phyloP scores from a whole-genome alignment of 306 rosid species.

The Sechiopsis laciniata region DNA sequence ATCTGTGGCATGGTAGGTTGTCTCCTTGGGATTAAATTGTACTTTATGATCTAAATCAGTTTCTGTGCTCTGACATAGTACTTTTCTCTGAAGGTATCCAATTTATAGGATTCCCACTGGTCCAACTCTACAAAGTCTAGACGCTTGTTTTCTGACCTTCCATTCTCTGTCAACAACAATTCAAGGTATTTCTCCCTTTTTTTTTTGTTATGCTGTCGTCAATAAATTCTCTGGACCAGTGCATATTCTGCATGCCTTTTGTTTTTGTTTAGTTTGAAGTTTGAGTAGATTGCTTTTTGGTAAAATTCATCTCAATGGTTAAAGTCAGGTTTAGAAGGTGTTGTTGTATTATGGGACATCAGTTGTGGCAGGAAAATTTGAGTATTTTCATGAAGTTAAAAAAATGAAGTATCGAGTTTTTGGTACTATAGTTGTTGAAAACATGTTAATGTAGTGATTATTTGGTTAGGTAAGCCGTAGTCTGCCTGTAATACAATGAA shows the following conservation, averaged over 20 bases:
- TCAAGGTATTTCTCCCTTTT: conserved; percentile 35
- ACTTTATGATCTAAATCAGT: not conserved
- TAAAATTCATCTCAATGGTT: not conserved
- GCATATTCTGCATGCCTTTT: not conserved
- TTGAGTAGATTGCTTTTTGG: not conserved
- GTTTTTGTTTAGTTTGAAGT: not conserved
- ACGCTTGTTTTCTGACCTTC: conserved; percentile 81
- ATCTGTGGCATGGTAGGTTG: conserved; percentile 71
- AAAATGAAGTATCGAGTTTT: not conserved
- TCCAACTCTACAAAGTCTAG: conserved; percentile 73
- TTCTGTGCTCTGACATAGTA: not conserved
- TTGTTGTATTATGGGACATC: not conserved
- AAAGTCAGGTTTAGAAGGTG: not conserved
- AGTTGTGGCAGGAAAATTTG: not conserved
- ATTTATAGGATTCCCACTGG: conserved; percentile 93
- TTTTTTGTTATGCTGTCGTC: not conserved
- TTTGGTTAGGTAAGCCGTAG: no score
- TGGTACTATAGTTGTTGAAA: not conserved
- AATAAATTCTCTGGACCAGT: not conserved
- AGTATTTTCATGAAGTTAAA: not conserved
- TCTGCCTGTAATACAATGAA: not conserved
- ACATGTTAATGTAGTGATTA: not conserved
- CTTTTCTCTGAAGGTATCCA: conserved; percentile 59
- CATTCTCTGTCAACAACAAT: conserved; percentile 59
- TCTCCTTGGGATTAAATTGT: not conserved